Evolutionary conservation across 2,329 filamentous ascomycete genomes (phyloP), one percentile per base, ranked within the genome.

Genomic region (Clonostachys solani): DNA sequence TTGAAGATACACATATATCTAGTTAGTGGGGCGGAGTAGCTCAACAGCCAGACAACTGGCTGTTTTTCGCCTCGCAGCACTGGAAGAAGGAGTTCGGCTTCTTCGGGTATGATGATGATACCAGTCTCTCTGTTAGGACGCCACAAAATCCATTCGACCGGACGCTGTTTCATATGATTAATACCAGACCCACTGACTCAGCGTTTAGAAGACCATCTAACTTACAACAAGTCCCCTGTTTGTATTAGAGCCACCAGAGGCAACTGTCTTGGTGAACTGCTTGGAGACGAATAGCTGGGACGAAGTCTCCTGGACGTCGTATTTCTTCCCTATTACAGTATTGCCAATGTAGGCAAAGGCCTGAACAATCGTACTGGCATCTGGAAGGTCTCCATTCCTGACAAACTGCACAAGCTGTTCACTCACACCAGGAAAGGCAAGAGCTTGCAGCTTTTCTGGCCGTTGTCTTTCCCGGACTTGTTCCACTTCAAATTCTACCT

Each of bases 111-210:
- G 3, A 87, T 56, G 2, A 87, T 58, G 0, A 88, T 51, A 0
- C 74, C 83, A 0, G 67, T 73, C 8, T 77, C 55, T 0, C 65
- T 63, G 0, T 53, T 15, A 0, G 54, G 53, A 48, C 73, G 78
- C 74, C 76, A 85, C 0, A 87, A 59, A 3, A 88, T 56, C 82
- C 81, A 88, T 23, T 82, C 76, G 0, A 84, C 77, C 0, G 76
- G 68, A 2, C 72, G 66, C 51, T 74, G 51, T 43, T 15, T 5
- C 16, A 5, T 29, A 29, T 29, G 23, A 5, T 29, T 29, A 29
- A 5, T 29, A 29, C 23, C 23, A 29, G 2, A 29, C 23, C 6
- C 23, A 9, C 23, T 8, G 23, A 2, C 5, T 29, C 6, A 29
- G 23, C 5, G 4, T 19, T 4, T 19, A 19, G 5, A 29, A 10